Percentiles rank a stretch among this genome's conserved stretches.
These are phyloP conservation scores for Hygrophorus russula DNA, from an alignment of 768 basidiomycete genomes.

Conservation along the genomic window DNA sequence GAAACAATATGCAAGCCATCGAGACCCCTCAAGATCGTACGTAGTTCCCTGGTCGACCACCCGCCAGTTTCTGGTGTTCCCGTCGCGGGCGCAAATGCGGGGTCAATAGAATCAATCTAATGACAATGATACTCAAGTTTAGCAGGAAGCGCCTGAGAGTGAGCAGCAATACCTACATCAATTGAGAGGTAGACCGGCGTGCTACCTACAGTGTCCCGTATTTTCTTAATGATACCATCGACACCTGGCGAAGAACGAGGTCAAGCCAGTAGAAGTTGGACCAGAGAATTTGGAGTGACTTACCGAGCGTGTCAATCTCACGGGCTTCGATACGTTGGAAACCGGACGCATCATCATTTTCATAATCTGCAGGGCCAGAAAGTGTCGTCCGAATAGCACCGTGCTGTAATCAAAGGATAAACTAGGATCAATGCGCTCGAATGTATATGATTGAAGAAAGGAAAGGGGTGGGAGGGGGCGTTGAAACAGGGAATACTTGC, in stretches of 20 bases:
- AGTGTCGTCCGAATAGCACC: slow-evolving; percentile 82
- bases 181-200: slow-evolving; percentile 72
- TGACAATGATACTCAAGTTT: not conserved
- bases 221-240: slow-evolving; percentile 69
- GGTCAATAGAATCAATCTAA: slow-evolving; percentile 73
- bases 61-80: slow-evolving; percentile 81
- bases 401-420: slow-evolving; percentile 44
- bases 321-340: slow-evolving; percentile 78
- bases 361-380: slow-evolving; percentile 66
- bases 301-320: slow-evolving; percentile 76
- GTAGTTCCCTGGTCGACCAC: slow-evolving; percentile 77
- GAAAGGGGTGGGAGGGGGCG: slow-evolving; percentile 12
- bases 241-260: slow-evolving; percentile 32
- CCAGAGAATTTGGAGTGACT: slow-evolving; percentile 8
- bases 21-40: slow-evolving; percentile 64
- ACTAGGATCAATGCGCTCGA: slow-evolving; percentile 66
- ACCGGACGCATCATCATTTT: slow-evolving; percentile 66
- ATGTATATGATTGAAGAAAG: slow-evolving; percentile 9
- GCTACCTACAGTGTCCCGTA: slow-evolving; percentile 66
- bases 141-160: slow-evolving; percentile 1
- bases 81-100: slow-evolving; percentile 73
- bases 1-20: slow-evolving; percentile 70
- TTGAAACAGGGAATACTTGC: slow-evolving; percentile 45
- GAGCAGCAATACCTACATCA: slow-evolving; percentile 34
- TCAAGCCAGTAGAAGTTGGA: not conserved